Base-by-base conservation (phyloP, 345 rosid species). In the Jatropha curcas region DNA sequence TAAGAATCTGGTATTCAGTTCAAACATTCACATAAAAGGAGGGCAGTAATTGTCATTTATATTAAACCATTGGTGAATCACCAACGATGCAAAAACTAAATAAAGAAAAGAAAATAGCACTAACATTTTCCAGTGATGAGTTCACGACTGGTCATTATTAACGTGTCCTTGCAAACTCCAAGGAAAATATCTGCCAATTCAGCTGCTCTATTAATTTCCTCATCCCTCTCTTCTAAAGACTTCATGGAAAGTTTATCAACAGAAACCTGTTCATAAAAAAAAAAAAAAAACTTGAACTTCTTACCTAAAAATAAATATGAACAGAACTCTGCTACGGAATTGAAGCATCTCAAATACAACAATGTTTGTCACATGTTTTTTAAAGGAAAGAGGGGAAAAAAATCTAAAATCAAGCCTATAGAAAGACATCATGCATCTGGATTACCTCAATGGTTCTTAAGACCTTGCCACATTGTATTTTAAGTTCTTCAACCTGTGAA, bases 101-200 rank as follows among this genome's bases (percentile, higher is more conserved):
- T 22, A 1, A 20, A 60, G 35, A 72, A 12, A 46, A 67, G 51
- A 71, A 39, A 61, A 43, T 35, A 59, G 58, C n/a, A 81, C 89
- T 31, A 64, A 94, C 98, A 77, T 87, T 89, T 92, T 60, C 98
- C 97, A 5, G 86, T 88, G 84, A 94, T 81, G 73, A 94, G 98
- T 76, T 86, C 84, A 71, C 98, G 92, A 72, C 98, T 92, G 71
- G 97, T 92, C 97, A 94, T 88, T 73, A 94, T 81, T 34, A 94
- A 84, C 58, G 98, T 90, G 70, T 92, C 97, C 67, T 83, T 94
- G 71, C 59, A 77, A 71, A 88, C 82, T 24, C 77, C 76, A 71
- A 94, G 90, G 76, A 80, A 89, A 80, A 84, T 75, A 64, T 90
- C 86, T 20, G 84, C 97, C 88, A 90, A 85, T 83, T 92, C 93